phyloP scores from a whole-genome alignment of 495 filamentous ascomycete genomes.

The Aspergillus homomorphus region DNA sequence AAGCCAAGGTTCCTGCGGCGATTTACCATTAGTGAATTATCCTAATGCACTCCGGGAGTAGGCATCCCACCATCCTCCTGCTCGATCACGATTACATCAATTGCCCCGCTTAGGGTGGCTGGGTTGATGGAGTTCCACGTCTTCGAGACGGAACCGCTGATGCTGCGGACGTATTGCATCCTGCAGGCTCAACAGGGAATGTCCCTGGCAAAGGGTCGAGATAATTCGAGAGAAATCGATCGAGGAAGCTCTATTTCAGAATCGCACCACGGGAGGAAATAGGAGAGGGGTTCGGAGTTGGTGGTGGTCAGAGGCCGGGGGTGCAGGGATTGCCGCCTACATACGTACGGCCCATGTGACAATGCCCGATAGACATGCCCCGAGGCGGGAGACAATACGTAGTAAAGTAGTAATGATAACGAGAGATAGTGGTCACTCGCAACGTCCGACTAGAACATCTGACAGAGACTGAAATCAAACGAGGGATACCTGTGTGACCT shows the following conservation, averaged over 20 bases:
- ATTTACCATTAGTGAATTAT: conserved; percentile 1
- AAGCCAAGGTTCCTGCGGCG: conserved; percentile 63
- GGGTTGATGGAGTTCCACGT: conserved; percentile 99
- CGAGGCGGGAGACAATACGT: conserved; percentile 18
- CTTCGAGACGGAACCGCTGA: conserved; percentile 93
- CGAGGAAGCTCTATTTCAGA: not conserved
- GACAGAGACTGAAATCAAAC: conserved; percentile 6
- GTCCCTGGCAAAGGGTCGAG: conserved; percentile 16
- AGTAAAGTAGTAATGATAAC: conserved; percentile 10
- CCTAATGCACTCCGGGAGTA: not conserved
- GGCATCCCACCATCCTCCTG: conserved; percentile 76
- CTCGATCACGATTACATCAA: conserved; percentile 98
- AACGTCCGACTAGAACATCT: not conserved
- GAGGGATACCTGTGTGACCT: conserved; percentile 2
- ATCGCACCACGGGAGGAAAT: conserved; percentile 7
- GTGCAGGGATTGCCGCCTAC: conserved; percentile 35
- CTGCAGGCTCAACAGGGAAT: conserved; percentile 24
- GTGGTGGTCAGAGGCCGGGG: conserved; percentile 17
- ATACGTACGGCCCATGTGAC: conserved; percentile 47
- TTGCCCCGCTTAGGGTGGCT: conserved; percentile 92
- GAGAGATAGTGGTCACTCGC: conserved; percentile 3
- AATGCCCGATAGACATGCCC: conserved; percentile 28
- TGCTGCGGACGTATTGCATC: conserved; percentile 98
- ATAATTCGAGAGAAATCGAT: conserved; percentile 5
- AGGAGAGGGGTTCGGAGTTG: conserved; percentile 17